Evolutionary conservation across 1,284 basidiomycete species (phyloP).

Genomic region (Earliella scabrosa): DNA sequence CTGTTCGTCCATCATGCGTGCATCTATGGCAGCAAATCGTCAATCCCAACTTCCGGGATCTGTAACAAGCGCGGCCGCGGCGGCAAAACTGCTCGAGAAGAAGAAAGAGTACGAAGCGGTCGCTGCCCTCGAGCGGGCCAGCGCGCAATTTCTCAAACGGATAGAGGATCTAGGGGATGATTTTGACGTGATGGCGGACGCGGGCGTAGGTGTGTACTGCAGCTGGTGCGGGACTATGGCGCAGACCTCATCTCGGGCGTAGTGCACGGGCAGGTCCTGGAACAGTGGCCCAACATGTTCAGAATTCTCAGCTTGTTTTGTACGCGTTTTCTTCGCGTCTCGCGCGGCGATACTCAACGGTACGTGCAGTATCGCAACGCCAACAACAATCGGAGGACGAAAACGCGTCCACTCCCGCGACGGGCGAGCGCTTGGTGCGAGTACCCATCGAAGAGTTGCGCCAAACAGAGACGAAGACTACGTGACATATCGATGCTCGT

Average conservation of each 20-base stretch:
- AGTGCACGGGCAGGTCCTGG: constrained; percentile 78
- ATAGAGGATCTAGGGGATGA: constrained; percentile 72
- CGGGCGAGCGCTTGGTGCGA: constrained; percentile 56
- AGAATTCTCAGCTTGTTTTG: constrained; percentile 70
- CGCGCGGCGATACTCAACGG: neutral
- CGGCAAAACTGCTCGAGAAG: constrained; percentile 68
- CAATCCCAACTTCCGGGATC: constrained; percentile 50
- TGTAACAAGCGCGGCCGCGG: constrained; percentile 49
- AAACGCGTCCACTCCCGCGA: constrained; percentile 21
- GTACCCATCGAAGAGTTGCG: constrained; percentile 64
- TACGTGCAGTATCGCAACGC: constrained; percentile 46
- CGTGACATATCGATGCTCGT: neutral
- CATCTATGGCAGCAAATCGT: constrained; percentile 56
- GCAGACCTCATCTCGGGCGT: neutral
- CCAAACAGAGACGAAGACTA: constrained; percentile 25
- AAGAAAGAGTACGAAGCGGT: constrained; percentile 81
- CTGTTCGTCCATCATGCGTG: constrained; percentile 45
- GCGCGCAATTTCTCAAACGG: constrained; percentile 63
- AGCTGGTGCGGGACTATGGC: constrained; percentile 62
- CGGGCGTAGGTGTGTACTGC: constrained; percentile 67
- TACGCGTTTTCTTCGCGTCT: constrained; percentile 38
- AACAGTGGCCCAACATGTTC: constrained; percentile 85
- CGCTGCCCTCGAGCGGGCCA: constrained; percentile 69
- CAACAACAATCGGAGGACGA: constrained; percentile 36
- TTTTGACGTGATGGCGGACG: constrained; percentile 75